Conservation (phyloP, 768 basidiomycete genomes). For the Hypholoma sublateritium region DNA sequence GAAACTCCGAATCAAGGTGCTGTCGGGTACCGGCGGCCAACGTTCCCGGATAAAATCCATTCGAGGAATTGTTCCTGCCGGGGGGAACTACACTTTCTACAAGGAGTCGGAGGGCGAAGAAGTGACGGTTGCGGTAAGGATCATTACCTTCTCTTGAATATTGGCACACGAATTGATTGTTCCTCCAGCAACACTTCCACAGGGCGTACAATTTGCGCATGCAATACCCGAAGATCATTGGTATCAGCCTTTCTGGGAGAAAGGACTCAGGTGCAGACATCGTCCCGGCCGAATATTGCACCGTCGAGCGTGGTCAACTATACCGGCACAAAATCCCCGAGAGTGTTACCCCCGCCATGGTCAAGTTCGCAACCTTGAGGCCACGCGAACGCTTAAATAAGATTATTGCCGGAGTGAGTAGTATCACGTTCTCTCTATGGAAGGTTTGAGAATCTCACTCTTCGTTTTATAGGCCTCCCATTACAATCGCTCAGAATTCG, state of each 20-base stretch:
- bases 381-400: slow-evolving; percentile 40
- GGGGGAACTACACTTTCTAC: slow-evolving; percentile 38
- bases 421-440: not conserved
- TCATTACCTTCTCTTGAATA: not conserved
- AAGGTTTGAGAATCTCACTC: not conserved
- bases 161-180: not conserved
- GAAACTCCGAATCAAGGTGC: slow-evolving; percentile 31
- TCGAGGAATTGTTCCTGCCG: slow-evolving; percentile 32
- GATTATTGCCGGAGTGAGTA: slow-evolving; percentile 32
- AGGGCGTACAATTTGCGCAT: slow-evolving; percentile 33
- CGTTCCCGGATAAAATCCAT: slow-evolving; percentile 32
- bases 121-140: slow-evolving; percentile 39
- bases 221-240: slow-evolving; percentile 34
- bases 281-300: slow-evolving; percentile 53
- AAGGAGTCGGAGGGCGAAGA: slow-evolving; percentile 37
- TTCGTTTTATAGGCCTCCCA: slow-evolving; percentile 9
- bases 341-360: slow-evolving; percentile 34
- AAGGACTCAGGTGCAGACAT: slow-evolving; percentile 27
- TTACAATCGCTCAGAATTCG: slow-evolving; percentile 26
- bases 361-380: slow-evolving; percentile 47
- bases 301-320: slow-evolving; percentile 45
- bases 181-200: slow-evolving; percentile 40
- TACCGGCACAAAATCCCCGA: slow-evolving; percentile 45
- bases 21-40: slow-evolving; percentile 12
- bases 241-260: slow-evolving; percentile 30